A percentile compares a stretch with the other conserved stretches of the same genome.
phyloP scores from a whole-genome alignment of 305 asterid species.

The Fraxinus dipetala region DNA sequence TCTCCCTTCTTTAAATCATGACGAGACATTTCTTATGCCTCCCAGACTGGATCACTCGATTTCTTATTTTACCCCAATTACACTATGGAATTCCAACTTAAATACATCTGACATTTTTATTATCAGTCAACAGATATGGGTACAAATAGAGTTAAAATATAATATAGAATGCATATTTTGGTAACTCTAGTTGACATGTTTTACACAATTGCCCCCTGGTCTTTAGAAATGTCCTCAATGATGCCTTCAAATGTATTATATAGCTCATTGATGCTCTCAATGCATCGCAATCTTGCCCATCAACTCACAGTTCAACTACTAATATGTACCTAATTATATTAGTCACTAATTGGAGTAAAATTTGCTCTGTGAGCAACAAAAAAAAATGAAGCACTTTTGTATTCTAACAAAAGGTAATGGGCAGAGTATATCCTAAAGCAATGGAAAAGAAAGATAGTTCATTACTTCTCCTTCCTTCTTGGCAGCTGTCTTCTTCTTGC shows the following conservation, averaged over 20 bases:
- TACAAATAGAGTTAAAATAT: background rate
- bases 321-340: background rate
- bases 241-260: background rate
- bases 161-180: background rate
- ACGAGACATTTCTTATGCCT: background rate
- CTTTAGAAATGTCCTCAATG: background rate
- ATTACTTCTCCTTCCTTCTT: slow-evolving; percentile 67
- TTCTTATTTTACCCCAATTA: background rate
- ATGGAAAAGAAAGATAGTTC: background rate
- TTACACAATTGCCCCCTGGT: background rate
- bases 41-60: background rate
- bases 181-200: background rate
- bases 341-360: background rate
- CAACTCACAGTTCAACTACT: background rate
- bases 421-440: background rate
- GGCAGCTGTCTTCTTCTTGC: slow-evolving; percentile 59
- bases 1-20: background rate
- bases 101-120: background rate
- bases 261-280: background rate
- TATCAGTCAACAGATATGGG: background rate
- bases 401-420: background rate
- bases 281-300: background rate
- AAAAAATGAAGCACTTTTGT: background rate
- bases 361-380: background rate
- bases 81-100: background rate